A percentile compares a stretch with the other conserved stretches of the same genome.
These are phyloP conservation scores for Ambispora gerdemannii DNA, from an alignment of 192 early-diverging fungal species.

Conservation along the genomic window DNA sequence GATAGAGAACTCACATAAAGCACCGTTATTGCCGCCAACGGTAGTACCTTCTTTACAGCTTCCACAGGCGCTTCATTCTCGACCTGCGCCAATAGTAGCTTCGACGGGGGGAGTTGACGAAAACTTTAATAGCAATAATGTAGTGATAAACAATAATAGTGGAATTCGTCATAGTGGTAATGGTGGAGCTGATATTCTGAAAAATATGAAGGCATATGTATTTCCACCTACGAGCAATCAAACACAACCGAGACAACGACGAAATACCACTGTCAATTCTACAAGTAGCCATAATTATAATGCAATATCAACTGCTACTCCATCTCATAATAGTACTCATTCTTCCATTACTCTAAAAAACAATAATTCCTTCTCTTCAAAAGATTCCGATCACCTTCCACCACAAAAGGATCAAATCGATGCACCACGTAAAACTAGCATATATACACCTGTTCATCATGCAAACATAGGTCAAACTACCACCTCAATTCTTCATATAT, in stretches of 20 bases:
- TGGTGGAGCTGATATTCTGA: background rate
- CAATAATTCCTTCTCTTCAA: background rate
- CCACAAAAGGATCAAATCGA: background rate
- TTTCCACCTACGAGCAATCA: background rate
- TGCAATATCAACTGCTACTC: background rate
- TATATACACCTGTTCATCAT: conserved; percentile 11
- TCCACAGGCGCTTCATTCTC: background rate
- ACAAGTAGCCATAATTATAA: background rate
- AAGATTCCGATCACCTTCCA: background rate
- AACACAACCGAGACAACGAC: background rate
- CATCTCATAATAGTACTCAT: background rate
- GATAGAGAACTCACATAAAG: background rate
- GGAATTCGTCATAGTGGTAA: background rate
- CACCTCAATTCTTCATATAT: conserved; percentile 27
- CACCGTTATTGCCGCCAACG: background rate
- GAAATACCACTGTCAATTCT: background rate
- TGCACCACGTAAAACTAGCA: background rate
- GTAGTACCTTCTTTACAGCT: background rate
- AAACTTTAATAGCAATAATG: background rate
- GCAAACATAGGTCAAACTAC: background rate
- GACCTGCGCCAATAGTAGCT: background rate
- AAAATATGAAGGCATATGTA: background rate
- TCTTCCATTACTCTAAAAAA: background rate
- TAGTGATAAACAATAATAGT: background rate
- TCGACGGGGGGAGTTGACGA: background rate